These are phyloP conservation scores for Helotiales sp. DNA, from an alignment of 2,329 filamentous ascomycete species.

Conservation along the genomic window DNA sequence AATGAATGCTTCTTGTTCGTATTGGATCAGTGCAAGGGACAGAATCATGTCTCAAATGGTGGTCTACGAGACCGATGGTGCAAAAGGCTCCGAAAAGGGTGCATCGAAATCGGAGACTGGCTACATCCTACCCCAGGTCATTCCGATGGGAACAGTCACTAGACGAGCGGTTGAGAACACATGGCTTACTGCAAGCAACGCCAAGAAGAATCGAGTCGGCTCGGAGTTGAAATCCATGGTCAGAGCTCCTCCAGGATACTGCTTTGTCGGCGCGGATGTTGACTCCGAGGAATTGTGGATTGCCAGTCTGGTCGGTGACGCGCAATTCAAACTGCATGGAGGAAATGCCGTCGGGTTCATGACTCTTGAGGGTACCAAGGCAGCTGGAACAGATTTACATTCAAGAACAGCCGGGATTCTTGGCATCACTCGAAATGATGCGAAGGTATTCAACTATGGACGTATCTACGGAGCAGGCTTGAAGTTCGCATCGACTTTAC, in stretches of 20 bases:
- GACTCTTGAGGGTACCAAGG: constrained; percentile 96
- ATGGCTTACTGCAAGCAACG: constrained; percentile 97
- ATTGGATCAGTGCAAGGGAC: constrained; percentile 96
- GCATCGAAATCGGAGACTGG: constrained; percentile 53
- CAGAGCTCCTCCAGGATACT: constrained; percentile 85
- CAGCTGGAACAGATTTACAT: constrained; percentile 90
- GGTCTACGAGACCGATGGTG: constrained; percentile 75
- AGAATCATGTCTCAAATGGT: constrained; percentile 96
- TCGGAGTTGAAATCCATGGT: constrained; percentile 98
- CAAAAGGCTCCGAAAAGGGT: constrained; percentile 32
- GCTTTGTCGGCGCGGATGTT: constrained; percentile 95
- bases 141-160: constrained; percentile 98
- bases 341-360: constrained; percentile 99
- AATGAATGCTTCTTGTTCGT: constrained; percentile 98
- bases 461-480: constrained; percentile 98
- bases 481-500: constrained; percentile 87
- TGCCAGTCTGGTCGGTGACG: constrained; percentile 90
- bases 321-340: constrained; percentile 92
- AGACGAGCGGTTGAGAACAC: constrained; percentile 95
- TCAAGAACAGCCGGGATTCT: constrained; percentile 91
- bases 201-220: constrained; percentile 92
- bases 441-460: constrained; percentile 98
- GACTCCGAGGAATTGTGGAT: constrained; percentile 99
- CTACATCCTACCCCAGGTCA: constrained; percentile 92
- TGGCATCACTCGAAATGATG: constrained; percentile 91